A percentile compares a stretch with the other conserved stretches of the same genome.
Evolutionary conservation across 306 rosid species (phyloP).

Genomic region (Bauhinia variegata): DNA sequence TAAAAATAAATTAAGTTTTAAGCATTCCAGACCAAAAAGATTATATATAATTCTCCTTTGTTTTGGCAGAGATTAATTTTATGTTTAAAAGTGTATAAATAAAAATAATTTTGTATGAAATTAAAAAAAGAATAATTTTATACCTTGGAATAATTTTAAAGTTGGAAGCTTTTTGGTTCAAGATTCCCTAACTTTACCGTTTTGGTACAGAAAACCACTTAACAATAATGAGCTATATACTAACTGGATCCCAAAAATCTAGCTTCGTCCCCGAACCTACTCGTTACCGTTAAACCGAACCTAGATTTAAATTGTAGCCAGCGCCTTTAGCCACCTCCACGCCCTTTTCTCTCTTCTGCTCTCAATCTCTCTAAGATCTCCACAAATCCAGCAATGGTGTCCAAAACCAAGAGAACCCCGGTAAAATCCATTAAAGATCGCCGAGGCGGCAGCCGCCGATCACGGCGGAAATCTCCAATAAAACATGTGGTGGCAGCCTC

Average conservation of each 20-base stretch:
- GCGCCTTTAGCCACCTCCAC: neutral
- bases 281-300: slow-evolving; percentile 80
- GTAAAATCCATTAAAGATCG: slow-evolving; percentile 53
- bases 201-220: too few relatives aligned
- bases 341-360: neutral
- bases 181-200: too few relatives aligned
- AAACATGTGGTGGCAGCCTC: slow-evolving; percentile 56
- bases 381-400: slow-evolving; percentile 59
- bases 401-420: slow-evolving; percentile 65
- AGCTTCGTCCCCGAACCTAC: slow-evolving; percentile 72
- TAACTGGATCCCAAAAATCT: neutral
- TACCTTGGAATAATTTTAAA: too few relatives aligned
- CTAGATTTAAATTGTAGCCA: slow-evolving; percentile 48
- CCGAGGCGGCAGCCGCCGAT: slow-evolving; percentile 51
- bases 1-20: too few relatives aligned
- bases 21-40: too few relatives aligned
- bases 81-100: too few relatives aligned
- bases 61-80: too few relatives aligned
- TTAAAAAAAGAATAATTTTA: too few relatives aligned
- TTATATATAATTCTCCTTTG: too few relatives aligned
- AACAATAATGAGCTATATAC: too few relatives aligned
- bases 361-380: neutral
- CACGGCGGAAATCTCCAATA: slow-evolving; percentile 59
- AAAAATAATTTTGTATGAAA: too few relatives aligned
- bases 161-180: too few relatives aligned